Base-by-base conservation (phyloP, 805 yeast species). In the Nakazawaea peltata region DNA sequence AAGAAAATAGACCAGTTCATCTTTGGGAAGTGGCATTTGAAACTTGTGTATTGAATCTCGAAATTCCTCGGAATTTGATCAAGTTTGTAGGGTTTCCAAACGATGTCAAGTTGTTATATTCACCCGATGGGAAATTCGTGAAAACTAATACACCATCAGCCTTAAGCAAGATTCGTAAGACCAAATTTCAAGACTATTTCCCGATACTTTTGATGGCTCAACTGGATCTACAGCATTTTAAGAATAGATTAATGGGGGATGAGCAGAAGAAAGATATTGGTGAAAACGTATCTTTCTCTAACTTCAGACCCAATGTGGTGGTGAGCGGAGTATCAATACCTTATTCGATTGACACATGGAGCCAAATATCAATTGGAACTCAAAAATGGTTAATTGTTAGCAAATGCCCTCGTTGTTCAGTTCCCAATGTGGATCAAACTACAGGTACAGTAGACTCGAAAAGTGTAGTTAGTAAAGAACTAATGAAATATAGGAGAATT, bases 121-220 rank as follows among this genome's bases (percentile, higher is more conserved):
- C 55, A 5, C 30, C 37, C 1, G 41, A 37, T 12, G 60, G 60
- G 1, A 54, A 54, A 35, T 40, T 45, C 11, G 48, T 54, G 35
- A 42, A 40, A 19, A 40, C 48, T 15, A 51, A 53, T 11, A 40
- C 51, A 3, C 58, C 55, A 6, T 12, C 21, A 21, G 34, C 36
- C 3, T 14, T 41, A 17, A 35, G 28, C 9, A 33, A 28, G 18
- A 14, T 18, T 10, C 40, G 47, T 26, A 25, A 25, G 8, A 50
- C 59, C 1, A 32, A 44, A 17, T 54, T 54, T 32, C 61, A 56
- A 30, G 59, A 53, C 32, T 54, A 54, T 28, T 56, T 41, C 33
- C 59, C 61, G 1, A 24, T 53, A 16, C 30, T 56, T 19, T 31
- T 54, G 38, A 41, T 49, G 26, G 46, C 53, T 4, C 39, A 40